Evolutionary conservation across 2,329 filamentous ascomycete genomes (phyloP), one percentile per base, ranked within the genome.

Genomic region (Akanthomyces muscarius): DNA sequence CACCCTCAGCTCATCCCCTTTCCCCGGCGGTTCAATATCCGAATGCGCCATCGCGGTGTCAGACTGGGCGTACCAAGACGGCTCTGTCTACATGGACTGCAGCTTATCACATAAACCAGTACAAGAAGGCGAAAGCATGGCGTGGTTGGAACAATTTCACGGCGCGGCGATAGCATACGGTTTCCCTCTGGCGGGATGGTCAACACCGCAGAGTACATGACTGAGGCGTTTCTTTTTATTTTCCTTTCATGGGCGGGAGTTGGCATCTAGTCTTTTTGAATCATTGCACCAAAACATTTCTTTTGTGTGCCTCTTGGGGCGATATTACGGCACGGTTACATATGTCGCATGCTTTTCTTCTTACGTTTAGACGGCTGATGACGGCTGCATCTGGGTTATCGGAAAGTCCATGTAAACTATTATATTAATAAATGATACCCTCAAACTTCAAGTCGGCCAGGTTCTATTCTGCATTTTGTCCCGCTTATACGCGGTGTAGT

Each of bases 61-160:
- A 0, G 70, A 72, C 36, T 76, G 73, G 70, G 67, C 66, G 2
- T 74, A 75, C 47, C 61, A 69, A 38, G 66, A 71, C n/a, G 72
- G 71, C n/a, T 72, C 71, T 0, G 66, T 74, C n/a, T 75, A 72
- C 58, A 69, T 76, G 30, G 69, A 73, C 47, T 76, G 74, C 63
- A 69, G 68, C 64, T 58, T 76, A 25, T 69, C 70, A 1, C 75
- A 76, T 55, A 66, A 69, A 11, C 71, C 69, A 8, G 68, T 75
- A 1, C 67, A 73, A 23, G 67, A 68, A 7, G 69, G 67, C 14
- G 68, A 73, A 14, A 70, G 69, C 0, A 62, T 66, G 21, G 58
- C 66, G 5, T 75, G 71, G 74, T 45, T 75, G 47, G 71, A 70
- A 45, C 68, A 71, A 30, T 55, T 72, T 13, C 70, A 66, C 58